Evolutionary conservation across 1,284 basidiomycete species (phyloP).

Genomic region (Phenoliferia sp.): DNA sequence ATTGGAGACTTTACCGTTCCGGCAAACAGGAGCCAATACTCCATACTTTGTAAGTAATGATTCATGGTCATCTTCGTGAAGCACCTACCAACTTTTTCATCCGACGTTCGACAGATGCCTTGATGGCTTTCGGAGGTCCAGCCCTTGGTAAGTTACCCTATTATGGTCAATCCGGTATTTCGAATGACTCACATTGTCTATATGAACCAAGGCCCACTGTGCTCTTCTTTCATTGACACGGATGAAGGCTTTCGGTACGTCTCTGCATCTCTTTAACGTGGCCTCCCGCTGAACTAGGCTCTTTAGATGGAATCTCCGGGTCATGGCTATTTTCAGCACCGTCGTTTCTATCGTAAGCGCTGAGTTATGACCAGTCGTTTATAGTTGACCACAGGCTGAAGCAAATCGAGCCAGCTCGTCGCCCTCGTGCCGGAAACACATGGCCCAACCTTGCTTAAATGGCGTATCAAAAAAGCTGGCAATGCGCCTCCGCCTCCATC

Average conservation of each 20-base stretch:
- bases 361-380: too few species aligned
- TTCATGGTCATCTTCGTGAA: neutral
- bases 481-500: neutral
- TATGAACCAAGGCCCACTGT: constrained; percentile 59
- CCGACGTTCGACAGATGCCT: constrained; percentile 40
- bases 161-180: neutral
- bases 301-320: constrained; percentile 49
- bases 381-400: too few species aligned
- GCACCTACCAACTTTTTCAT: neutral
- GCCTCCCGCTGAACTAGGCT: neutral
- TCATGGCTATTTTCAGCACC: constrained; percentile 58
- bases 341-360: constrained; percentile 45
- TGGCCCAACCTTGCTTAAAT: constrained; percentile 48
- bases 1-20: neutral
- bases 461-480: constrained; percentile 43
- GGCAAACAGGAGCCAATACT: neutral
- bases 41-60: neutral
- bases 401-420: constrained; percentile 41
- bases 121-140: constrained; percentile 61
- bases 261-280: neutral
- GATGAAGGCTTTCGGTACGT: constrained; percentile 44
- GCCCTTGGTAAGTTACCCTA: constrained; percentile 29
- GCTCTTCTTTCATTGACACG: constrained; percentile 39
- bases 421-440: constrained; percentile 54
- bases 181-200: neutral